These are phyloP conservation scores for Rhynchosporium graminicola DNA, from an alignment of 2,329 filamentous ascomycete species.

Conservation along the genomic window DNA sequence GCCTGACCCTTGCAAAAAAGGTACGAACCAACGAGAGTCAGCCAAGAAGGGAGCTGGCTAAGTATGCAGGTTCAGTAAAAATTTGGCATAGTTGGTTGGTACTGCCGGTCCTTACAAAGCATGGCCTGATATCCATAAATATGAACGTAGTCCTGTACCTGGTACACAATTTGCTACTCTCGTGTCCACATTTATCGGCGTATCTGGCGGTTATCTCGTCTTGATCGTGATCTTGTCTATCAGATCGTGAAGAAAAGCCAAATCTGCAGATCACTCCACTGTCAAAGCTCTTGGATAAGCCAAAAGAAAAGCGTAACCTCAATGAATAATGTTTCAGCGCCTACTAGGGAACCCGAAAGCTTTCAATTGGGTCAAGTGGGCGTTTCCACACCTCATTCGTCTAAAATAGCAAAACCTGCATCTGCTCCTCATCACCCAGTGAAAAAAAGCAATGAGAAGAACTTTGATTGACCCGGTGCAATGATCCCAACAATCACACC, in stretches of 20 bases:
- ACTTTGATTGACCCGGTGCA: neutral
- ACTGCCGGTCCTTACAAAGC: neutral
- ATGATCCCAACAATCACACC: slow-evolving; percentile 7
- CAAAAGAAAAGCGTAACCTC: neutral
- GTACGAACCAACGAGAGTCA: slow-evolving; percentile 1
- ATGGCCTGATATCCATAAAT: neutral
- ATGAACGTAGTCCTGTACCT: neutral
- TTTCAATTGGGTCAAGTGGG: too few relatives aligned
- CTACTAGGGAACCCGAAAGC: too few relatives aligned
- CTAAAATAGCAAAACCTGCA: slow-evolving; percentile 9
- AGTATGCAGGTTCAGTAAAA: slow-evolving; percentile 2
- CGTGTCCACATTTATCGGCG: slow-evolving; percentile 1
- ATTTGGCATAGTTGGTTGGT: too few relatives aligned
- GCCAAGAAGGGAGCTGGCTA: slow-evolving; percentile 4
- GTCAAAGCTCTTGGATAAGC: neutral
- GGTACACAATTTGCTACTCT: neutral
- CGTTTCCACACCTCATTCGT: too few relatives aligned
- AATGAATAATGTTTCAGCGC: too few relatives aligned
- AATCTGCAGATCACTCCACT: neutral
- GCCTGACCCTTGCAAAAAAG: neutral
- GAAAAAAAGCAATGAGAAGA: neutral
- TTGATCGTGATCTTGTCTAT: slow-evolving; percentile 6
- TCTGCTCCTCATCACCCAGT: neutral
- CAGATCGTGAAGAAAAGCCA: neutral
- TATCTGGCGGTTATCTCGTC: neutral